A percentile compares a stretch with the other conserved stretches of the same genome.
Evolutionary conservation across 441 rosid species (phyloP).

Genomic region (Sinapis alba): DNA sequence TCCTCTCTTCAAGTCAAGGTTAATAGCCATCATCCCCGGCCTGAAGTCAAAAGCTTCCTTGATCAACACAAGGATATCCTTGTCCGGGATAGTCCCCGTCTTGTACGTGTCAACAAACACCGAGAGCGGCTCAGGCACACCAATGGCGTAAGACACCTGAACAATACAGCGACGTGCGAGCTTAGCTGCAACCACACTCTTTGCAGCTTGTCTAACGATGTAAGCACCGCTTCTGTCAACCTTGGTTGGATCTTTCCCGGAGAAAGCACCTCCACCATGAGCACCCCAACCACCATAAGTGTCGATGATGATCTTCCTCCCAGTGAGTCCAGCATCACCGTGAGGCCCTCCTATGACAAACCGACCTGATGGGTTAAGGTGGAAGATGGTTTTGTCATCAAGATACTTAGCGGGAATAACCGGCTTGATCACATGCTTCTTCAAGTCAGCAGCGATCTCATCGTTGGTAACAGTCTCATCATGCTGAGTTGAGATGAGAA

Average conservation of each 20-base stretch:
- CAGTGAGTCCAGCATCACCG: slow-evolving; percentile 86
- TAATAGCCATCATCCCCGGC: slow-evolving; percentile 84
- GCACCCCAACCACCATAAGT: slow-evolving; percentile 80
- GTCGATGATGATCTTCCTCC: slow-evolving; percentile 76
- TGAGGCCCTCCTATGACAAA: slow-evolving; percentile 89
- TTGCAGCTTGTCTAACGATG: slow-evolving; percentile 80
- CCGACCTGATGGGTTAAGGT: slow-evolving; percentile 80
- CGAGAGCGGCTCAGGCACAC: slow-evolving; percentile 79
- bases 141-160: slow-evolving; percentile 82
- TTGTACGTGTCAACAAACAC: slow-evolving; percentile 77
- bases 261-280: slow-evolving; percentile 76
- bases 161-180: slow-evolving; percentile 78
- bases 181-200: slow-evolving; percentile 74
- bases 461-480: slow-evolving; percentile 81
- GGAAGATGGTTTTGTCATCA: slow-evolving; percentile 80
- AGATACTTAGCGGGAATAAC: slow-evolving; percentile 71
- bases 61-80: slow-evolving; percentile 63
- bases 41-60: slow-evolving; percentile 78
- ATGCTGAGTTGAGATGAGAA: slow-evolving; percentile 82
- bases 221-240: slow-evolving; percentile 83
- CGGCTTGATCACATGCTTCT: slow-evolving; percentile 71
- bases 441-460: slow-evolving; percentile 70
- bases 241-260: slow-evolving; percentile 73
- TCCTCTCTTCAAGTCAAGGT: slow-evolving; percentile 79
- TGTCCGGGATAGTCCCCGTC: slow-evolving; percentile 78